Evolutionary conservation across 208 protist species (phyloP), one percentile per base, ranked within the genome.

Genomic region (Acanthamoeba polyphaga): DNA sequence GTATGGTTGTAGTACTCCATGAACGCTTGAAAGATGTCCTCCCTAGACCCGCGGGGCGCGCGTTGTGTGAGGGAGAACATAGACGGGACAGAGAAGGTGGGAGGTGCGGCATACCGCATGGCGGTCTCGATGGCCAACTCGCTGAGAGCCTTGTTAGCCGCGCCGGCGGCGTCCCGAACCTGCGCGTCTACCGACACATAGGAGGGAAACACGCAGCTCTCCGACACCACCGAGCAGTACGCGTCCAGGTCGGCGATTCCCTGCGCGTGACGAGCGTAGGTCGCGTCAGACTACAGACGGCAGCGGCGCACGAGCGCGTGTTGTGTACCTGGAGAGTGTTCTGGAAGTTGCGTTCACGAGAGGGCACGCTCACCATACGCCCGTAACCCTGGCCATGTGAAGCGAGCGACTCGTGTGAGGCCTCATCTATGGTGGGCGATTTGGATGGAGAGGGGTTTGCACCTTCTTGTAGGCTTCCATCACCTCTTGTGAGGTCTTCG

Each of bases 101-200:
- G 58, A 84, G 27, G 13, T 22, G 17, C 24, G 27, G 24, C 60
- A 43, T 68, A 60, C 58, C 84, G n/a, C 84, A 91, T 91, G 51
- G 53, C 51, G 22, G 19, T 55, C 84, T 91, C 84, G 84, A 91
- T 91, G 84, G 58, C 46, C 10, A 91, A 91, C 17, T 10, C 46
- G 53, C 22, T 32, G 58, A 91, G 38, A 5, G n/a, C 34, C 58
- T 91, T 10, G 17, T 91, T 29, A 0, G 84, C 84, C 13, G 46
- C 17, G 29, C 19, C 34, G 9, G 84, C n/a, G 53, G 46, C 53
- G 19, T 91, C 55, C 12, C 84, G n/a, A 12, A 68, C 84, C 27
- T 38, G 8, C 24, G 53, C 53, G 29, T 91, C 53, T 29, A 38
- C 12, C 13, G 84, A 62, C 13, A 91, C 84, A 29, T 70, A 91